Evolutionary conservation across 2,329 filamentous ascomycete species (phyloP), one percentile per base, ranked within the genome.

Genomic region (Sclerotinia trifoliorum): DNA sequence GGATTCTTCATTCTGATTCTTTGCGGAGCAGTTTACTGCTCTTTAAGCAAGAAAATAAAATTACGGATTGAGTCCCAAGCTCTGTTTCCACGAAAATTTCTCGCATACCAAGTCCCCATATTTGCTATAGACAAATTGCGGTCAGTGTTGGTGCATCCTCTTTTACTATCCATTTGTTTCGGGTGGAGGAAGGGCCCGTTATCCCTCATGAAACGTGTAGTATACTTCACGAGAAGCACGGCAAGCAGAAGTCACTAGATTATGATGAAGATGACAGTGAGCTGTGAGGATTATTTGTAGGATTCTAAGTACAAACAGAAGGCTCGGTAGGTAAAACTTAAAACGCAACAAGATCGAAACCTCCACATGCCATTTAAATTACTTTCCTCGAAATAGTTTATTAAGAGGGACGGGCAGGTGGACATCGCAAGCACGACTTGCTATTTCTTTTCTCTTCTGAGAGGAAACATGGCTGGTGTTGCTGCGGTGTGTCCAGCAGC

Each of bases 361-460:
- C 17, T 7, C 2, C 24, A 32, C 21, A 21, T 32, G 15, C 5
- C 24, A 24, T 42, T 10, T 10, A 21, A n/a, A 17, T 11, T 42
- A 13, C 1, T 7, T 10, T 24, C 7, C 17, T 58, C 17, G 7
- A 6, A 11, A 58, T n/a, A 44, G 19, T 2, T 2, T 2, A 58
- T 24, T 7, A 4, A 4, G 24, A 0, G 17, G 3, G 0, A 24
- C 39, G 2, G 21, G n/a, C 2, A 54, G 10, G 6, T 7, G 4
- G 44, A 13, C 19, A 13, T n/a, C 5, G 5, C 26, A 24, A 49
- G 13, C 15, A 24, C 21, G 11, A 35, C 24, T 2, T 6, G 2
- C 44, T 21, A 1, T 4, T 13, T 17, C 1, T 39, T 49, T 49
- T 24, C 44, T 10, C 19, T 49, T 2, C 21, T 5, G 26, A 35